Evolutionary conservation across 495 filamentous ascomycete genomes (phyloP), one percentile per base, ranked within the genome.

Genomic region (Haplographium delicatum): DNA sequence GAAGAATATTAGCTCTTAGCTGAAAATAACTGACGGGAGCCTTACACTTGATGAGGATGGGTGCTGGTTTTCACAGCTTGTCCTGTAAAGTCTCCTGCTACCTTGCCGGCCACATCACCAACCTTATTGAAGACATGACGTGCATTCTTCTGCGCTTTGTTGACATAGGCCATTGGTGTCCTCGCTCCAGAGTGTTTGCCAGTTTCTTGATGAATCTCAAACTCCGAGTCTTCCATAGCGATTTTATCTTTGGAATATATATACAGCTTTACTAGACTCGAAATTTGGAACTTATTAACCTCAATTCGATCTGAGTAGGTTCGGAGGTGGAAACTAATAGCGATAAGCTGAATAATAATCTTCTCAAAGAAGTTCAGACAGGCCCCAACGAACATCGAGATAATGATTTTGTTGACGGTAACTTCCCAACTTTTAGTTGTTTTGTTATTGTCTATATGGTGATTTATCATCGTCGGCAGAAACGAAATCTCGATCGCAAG

Each of bases 31-130:
- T 8, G 38, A 16, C 68, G 33, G 27, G 18, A 23, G 11, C 30
- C 56, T 37, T 59, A 60, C 52, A 97, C 88, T 66, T 91, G 89
- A 45, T 89, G 79, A 9, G 93, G 89, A 58, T 95, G 89, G 27
- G 71, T 84, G 68, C 85, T 88, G 38, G 80, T 77, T 15, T 74
- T 78, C n/a, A 86, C 75, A 53, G 80, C 74, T 33, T 80, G 82
- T 11, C 93, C 91, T 2, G 91, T 95, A 58, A 98, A 91, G 64
- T 98, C 91, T 10, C 89, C 90, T n/a, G 91, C 91, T 38, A 96
- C 82, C 40, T 88, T 90, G 9, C 83, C 89, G 8, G 91, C 88
- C 7, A 90, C 78, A 62, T 91, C 86, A n/a, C 90, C 88, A 51
- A 96, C 83, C 62, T 82, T 91, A 57, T 75, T 82, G 60, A 88